phyloP scores from a whole-genome alignment of 108 stramenopile species.

The Skeletonema marinoi region DNA sequence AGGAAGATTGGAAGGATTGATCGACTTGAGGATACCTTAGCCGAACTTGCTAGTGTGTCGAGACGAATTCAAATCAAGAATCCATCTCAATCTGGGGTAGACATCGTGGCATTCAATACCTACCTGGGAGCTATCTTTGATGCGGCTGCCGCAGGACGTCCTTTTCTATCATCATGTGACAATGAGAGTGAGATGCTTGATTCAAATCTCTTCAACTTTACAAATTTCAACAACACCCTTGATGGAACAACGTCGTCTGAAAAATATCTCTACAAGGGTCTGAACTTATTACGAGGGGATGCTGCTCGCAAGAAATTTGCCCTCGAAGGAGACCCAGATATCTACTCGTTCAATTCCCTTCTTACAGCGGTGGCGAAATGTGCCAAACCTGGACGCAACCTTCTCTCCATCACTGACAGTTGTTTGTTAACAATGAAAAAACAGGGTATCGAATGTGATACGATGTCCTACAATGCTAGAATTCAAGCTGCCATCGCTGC shows the following conservation, averaged over 20 bases:
- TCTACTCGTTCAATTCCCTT: constrained; percentile 60
- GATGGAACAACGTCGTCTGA: constrained; percentile 17
- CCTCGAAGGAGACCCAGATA: constrained; percentile 45
- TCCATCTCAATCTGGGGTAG: constrained; percentile 12
- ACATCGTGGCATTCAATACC: constrained; percentile 67
- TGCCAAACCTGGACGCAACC: constrained; percentile 37
- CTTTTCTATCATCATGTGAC: constrained; percentile 3
- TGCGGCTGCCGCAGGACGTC: constrained; percentile 31
- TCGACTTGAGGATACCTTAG: constrained; percentile 39
- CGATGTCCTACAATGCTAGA: constrained; percentile 72
- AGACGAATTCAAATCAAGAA: constrained; percentile 10
- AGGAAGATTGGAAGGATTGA: constrained; percentile 46
- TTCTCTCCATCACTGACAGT: constrained; percentile 23
- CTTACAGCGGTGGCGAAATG: constrained; percentile 58
- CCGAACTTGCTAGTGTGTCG: constrained; percentile 36
- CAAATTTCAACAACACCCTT: constrained; percentile 12
- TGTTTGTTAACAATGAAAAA: constrained; percentile 50
- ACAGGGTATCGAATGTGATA: constrained; percentile 46
- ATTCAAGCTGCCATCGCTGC: constrained; percentile 35
- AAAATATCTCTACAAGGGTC: constrained; percentile 41
- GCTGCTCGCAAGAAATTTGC: constrained; percentile 22
- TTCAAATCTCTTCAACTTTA: constrained; percentile 10
- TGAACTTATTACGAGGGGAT: constrained; percentile 36
- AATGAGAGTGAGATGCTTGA: constrained; percentile 4
- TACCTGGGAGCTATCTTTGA: constrained; percentile 76